Evolutionary conservation across 2,329 filamentous ascomycete genomes (phyloP).

Genomic region (Ceratocystis cacaofunesta): DNA sequence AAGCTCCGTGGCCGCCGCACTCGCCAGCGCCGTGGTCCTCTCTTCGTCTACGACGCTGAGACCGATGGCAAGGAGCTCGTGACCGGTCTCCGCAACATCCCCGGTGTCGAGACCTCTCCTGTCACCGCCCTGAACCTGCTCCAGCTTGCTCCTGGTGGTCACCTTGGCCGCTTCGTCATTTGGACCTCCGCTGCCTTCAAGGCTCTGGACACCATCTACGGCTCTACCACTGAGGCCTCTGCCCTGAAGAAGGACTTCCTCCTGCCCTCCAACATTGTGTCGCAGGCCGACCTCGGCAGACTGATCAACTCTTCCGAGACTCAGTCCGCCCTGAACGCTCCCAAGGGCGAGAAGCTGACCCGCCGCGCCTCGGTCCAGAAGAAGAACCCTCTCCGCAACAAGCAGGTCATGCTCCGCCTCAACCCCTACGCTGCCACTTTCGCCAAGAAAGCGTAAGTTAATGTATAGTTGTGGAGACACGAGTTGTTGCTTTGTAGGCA

Average conservation of each 20-base stretch:
- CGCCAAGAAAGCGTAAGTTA: slow-evolving; percentile 41
- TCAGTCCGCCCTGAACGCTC: slow-evolving; percentile 84
- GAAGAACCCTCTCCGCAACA: slow-evolving; percentile 99
- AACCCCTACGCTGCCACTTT: slow-evolving; percentile 95
- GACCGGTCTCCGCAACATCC: slow-evolving; percentile 94
- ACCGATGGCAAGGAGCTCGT: slow-evolving; percentile 89
- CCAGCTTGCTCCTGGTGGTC: slow-evolving; percentile 95
- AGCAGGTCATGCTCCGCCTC: slow-evolving; percentile 94
- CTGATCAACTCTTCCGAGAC: slow-evolving; percentile 99
- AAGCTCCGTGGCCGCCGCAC: slow-evolving; percentile 94
- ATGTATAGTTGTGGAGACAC: slow-evolving; percentile 7
- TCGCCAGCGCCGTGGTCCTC: slow-evolving; percentile 93
- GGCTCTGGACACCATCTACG: slow-evolving; percentile 94
- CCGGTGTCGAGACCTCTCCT: slow-evolving; percentile 91
- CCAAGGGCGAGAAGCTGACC: slow-evolving; percentile 77
- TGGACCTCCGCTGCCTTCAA: slow-evolving; percentile 97
- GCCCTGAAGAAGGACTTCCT: slow-evolving; percentile 98
- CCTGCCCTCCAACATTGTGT: slow-evolving; percentile 79
- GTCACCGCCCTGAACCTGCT: slow-evolving; percentile 95
- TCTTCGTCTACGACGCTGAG: slow-evolving; percentile 94
- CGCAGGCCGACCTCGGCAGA: slow-evolving; percentile 88
- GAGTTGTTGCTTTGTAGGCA: slow-evolving; percentile 15
- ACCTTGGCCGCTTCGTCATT: slow-evolving; percentile 97
- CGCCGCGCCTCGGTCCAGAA: slow-evolving; percentile 90
- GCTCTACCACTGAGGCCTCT: slow-evolving; percentile 75